Evolutionary conservation across 1,139 yeast genomes (phyloP), one percentile per base, ranked within the genome.

Genomic region (Saccharomyces hybrid): DNA sequence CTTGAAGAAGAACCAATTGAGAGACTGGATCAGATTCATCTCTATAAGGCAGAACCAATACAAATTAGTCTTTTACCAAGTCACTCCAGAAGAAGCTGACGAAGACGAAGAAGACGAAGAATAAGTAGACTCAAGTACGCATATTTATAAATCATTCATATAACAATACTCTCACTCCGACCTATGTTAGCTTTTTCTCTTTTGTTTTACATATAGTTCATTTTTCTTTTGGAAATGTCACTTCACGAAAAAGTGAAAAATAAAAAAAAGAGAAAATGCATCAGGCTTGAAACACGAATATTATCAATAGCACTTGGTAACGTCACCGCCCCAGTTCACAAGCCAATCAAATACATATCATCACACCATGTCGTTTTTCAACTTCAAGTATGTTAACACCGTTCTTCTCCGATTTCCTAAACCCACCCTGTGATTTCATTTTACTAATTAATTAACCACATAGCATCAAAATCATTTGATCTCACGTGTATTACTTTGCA

Each of bases 1-100:
- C 91, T 87, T 91, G 79, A 90, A 91, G 95, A 91, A 91, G 88
- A 88, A 89, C 91, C 93, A 87, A 79, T 86, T 90, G 82, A 86
- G 91, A 82, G 98, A 90, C 82, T 90, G 97, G 97, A 89, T 91
- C 79, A 93, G 98, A 84, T 91, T 91, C 74, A 96, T 91, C 69
- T 86, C 97, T 68, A 84, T 86, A 73, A 85, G 88, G 81, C 88
- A 87, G 79, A 89, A 90, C 85, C 86, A 84, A 77, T 91, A 91
- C 88, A 88, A 88, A 78, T 86, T 91, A 81, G 90, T 91, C 79
- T 91, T 90, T 96, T 91, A 88, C 96, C 88, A 95, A 78, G 93
- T 91, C 76, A 91, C 91, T 73, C 90, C 87, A 69, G 96, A 89
- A 71, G 97, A 90, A 74, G 96, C 88, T 74, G 96, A 87, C 49